These are phyloP conservation scores for Plasmodium ovale DNA, from an alignment of 169 alveolate species.

Conservation along the genomic window DNA sequence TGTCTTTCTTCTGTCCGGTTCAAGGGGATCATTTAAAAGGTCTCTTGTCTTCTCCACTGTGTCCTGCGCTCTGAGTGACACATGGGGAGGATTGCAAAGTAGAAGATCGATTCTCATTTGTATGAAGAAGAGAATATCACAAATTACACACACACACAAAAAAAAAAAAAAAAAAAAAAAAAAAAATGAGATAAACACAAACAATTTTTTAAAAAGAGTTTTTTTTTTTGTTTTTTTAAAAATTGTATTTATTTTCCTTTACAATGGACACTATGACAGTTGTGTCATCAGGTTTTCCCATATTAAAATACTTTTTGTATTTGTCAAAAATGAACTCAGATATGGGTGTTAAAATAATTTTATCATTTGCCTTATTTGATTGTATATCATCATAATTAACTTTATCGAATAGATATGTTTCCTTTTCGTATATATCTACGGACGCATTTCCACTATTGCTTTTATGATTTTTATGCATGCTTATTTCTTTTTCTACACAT, in stretches of 20 bases:
- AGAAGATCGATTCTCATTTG: too few species aligned
- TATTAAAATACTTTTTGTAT: constrained; percentile 57
- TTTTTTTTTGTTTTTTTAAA: neutral
- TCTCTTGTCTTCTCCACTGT: too few species aligned
- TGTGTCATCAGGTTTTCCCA: constrained; percentile 77
- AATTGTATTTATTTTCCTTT: constrained; percentile 58
- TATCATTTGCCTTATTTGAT: constrained; percentile 53
- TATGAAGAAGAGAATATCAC: neutral
- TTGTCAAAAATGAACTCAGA: constrained; percentile 71
- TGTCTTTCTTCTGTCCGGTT: too few species aligned
- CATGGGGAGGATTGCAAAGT: too few species aligned
- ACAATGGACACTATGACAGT: constrained; percentile 70
- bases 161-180: neutral
- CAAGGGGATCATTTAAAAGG: too few species aligned
- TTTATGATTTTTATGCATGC: neutral
- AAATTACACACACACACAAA: neutral
- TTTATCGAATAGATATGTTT: constrained; percentile 50
- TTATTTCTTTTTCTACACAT: neutral
- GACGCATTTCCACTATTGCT: neutral
- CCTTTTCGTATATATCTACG: constrained; percentile 9
- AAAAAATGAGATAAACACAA: neutral
- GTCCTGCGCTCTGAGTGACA: too few species aligned
- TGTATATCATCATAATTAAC: constrained; percentile 73
- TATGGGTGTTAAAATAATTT: constrained; percentile 75
- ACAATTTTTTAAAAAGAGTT: neutral